A percentile compares a stretch with the other conserved stretches of the same genome.
Conservation (phyloP, 2,329 filamentous ascomycete genomes). For the Diaporthe vexans region DNA sequence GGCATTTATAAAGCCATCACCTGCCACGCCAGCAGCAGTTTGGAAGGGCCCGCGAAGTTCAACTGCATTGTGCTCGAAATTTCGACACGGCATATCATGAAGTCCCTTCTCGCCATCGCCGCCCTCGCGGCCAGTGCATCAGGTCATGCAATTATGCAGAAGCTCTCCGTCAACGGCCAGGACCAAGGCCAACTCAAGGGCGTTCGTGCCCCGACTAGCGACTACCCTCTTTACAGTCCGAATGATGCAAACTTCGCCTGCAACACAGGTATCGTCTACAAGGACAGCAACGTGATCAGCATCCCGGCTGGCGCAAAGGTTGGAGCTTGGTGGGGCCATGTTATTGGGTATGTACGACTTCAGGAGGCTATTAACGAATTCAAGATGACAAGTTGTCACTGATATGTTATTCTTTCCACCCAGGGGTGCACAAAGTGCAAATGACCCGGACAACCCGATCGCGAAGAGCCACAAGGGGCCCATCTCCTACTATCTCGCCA, state of each 20-base stretch:
- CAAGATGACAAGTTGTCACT: not conserved
- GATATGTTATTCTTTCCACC: not conserved
- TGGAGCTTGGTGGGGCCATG: conserved; percentile 66
- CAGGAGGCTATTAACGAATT: not conserved
- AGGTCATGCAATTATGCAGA: conserved; percentile 46
- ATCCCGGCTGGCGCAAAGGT: conserved; percentile 65
- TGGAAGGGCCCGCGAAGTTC: not conserved
- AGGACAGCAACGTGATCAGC: conserved; percentile 63
- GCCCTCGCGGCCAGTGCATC: conserved; percentile 21
- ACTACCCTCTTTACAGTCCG: conserved; percentile 64
- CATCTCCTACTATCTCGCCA: conserved; percentile 66
- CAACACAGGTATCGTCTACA: conserved; percentile 49
- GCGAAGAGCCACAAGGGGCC: conserved; percentile 68
- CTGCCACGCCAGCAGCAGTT: not conserved
- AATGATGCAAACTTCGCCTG: conserved; percentile 19
- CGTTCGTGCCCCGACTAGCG: conserved; percentile 63
- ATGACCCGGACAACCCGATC: conserved; percentile 67
- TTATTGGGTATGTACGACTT: conserved; percentile 58
- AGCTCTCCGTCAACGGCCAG: conserved; percentile 62
- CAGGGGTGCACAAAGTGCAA: conserved; percentile 60
- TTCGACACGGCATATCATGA: not conserved
- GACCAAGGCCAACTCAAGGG: conserved; percentile 60
- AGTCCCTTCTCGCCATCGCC: conserved; percentile 19
- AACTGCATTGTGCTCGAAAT: not conserved
- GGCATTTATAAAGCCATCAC: not conserved